phyloP scores from a whole-genome alignment of 2,329 filamentous ascomycete species.

The Pseudocercospora musae region DNA sequence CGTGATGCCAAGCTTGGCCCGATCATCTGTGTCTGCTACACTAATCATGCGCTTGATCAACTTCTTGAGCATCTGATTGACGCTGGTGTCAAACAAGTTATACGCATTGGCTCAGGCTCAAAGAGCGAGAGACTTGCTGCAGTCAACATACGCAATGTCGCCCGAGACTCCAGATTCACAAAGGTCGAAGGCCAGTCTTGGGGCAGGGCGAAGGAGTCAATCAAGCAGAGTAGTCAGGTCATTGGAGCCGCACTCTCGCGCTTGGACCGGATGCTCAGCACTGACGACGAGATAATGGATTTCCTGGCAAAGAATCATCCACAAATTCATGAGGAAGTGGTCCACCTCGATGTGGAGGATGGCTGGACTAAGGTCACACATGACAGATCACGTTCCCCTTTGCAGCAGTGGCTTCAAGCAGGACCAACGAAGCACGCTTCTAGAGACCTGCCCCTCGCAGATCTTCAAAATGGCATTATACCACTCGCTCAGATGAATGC shows the following conservation, averaged over 20 bases:
- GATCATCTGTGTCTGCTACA: slow-evolving; percentile 50
- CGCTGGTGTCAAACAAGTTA: slow-evolving; percentile 51
- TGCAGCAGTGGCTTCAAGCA: not conserved
- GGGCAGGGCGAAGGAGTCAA: slow-evolving; percentile 19
- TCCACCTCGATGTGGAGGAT: not conserved
- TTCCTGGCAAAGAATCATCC: slow-evolving; percentile 20
- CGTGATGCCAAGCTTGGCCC: slow-evolving; percentile 57
- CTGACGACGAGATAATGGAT: not conserved
- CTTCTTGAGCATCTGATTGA: slow-evolving; percentile 59
- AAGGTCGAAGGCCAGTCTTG: slow-evolving; percentile 41
- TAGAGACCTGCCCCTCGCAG: not conserved
- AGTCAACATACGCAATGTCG: slow-evolving; percentile 50
- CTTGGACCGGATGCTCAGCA: not conserved
- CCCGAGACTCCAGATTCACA: slow-evolving; percentile 35
- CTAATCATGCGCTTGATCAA: slow-evolving; percentile 56
- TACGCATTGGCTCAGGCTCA: slow-evolving; percentile 60
- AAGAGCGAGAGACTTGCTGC: slow-evolving; percentile 52
- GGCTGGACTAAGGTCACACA: not conserved
- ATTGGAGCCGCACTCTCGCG: slow-evolving; percentile 20
- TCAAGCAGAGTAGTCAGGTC: slow-evolving; percentile 19
- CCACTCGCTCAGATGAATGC: not conserved
- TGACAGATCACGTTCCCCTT: not conserved
- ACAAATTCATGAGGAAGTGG: slow-evolving; percentile 21
- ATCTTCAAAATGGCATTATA: not conserved
- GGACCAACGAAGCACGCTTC: not conserved